Percentiles rank a stretch among this genome's conserved stretches.
Evolutionary conservation across 208 protist species (phyloP).

Genomic region (Trypanosoma avium): DNA sequence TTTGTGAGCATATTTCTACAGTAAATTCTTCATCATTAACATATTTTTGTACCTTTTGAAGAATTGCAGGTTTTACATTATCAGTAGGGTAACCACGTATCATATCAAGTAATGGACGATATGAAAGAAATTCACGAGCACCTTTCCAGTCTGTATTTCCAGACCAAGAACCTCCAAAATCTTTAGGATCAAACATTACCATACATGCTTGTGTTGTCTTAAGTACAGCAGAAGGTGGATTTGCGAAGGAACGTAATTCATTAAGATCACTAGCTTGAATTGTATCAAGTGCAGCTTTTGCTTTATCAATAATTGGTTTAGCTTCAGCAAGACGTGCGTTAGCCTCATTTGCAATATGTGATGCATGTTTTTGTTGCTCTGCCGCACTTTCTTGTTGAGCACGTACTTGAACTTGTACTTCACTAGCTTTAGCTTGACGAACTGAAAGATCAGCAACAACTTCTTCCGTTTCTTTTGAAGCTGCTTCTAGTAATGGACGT

Average conservation of each 20-base stretch:
- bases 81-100: constrained; percentile 96
- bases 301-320: constrained; percentile 91
- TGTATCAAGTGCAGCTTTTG: constrained; percentile 92
- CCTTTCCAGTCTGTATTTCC: constrained; percentile 90
- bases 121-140: constrained; percentile 89
- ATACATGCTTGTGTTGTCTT: constrained; percentile 96
- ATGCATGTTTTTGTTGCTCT: constrained; percentile 81
- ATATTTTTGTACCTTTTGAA: constrained; percentile 94
- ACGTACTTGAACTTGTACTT: constrained; percentile 88
- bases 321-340: constrained; percentile 92
- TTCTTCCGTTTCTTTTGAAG: constrained; percentile 83
- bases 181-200: constrained; percentile 94
- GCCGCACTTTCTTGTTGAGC: constrained; percentile 91
- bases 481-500: constrained; percentile 88
- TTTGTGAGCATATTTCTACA: constrained; percentile 89
- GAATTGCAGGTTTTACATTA: constrained; percentile 87
- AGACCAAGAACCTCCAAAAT: constrained; percentile 86
- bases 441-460: constrained; percentile 90
- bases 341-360: constrained; percentile 86
- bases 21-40: constrained; percentile 95
- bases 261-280: constrained; percentile 95
- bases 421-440: constrained; percentile 79
- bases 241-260: constrained; percentile 94
- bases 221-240: constrained; percentile 94
- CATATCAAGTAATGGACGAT: constrained; percentile 93